phyloP scores from a whole-genome alignment of 345 rosid species.

The Chamaenerion angustifolium region DNA sequence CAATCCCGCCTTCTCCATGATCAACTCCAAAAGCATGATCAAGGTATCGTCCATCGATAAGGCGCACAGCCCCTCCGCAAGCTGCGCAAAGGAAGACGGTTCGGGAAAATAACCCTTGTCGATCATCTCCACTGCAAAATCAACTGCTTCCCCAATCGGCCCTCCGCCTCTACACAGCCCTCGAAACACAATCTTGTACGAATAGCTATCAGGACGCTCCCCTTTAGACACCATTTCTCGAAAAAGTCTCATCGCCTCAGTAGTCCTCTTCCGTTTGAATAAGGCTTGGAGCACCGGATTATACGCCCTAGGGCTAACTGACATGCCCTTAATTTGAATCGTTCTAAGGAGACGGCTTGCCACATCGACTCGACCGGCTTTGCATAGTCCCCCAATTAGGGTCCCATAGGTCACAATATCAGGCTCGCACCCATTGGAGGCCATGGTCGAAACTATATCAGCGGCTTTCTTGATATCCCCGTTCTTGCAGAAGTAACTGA shows the following conservation, averaged over 20 bases:
- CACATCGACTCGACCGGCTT: conserved; percentile 64
- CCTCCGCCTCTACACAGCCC: conserved; percentile 73
- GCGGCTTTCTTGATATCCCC: conserved; percentile 78
- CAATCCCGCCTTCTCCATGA: conserved; percentile 60
- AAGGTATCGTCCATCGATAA: conserved; percentile 60
- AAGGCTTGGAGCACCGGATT: conserved; percentile 77
- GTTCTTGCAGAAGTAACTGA: conserved; percentile 50
- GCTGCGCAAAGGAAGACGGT: conserved; percentile 58
- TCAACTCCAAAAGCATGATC: conserved; percentile 37
- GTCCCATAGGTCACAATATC: conserved; percentile 81
- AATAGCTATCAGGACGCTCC: no score
- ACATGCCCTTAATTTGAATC: conserved; percentile 68
- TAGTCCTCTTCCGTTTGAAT: conserved; percentile 41
- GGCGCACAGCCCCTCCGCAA: conserved; percentile 74
- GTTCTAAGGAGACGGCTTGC: conserved; percentile 63
- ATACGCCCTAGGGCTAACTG: conserved; percentile 60
- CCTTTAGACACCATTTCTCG: conserved; percentile 43
- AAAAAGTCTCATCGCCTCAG: conserved; percentile 65
- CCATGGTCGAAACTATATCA: conserved; percentile 73
- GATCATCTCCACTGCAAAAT: conserved; percentile 57
- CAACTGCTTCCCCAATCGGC: conserved; percentile 72
- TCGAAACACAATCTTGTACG: conserved; percentile 47
- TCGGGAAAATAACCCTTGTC: conserved; percentile 62
- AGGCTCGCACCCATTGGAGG: conserved; percentile 63
- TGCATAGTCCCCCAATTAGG: conserved; percentile 68